Percentiles rank a stretch among this genome's conserved stretches.
Evolutionary conservation across 208 protist genomes (phyloP).

Genomic region (Trypanosoma vivax): DNA sequence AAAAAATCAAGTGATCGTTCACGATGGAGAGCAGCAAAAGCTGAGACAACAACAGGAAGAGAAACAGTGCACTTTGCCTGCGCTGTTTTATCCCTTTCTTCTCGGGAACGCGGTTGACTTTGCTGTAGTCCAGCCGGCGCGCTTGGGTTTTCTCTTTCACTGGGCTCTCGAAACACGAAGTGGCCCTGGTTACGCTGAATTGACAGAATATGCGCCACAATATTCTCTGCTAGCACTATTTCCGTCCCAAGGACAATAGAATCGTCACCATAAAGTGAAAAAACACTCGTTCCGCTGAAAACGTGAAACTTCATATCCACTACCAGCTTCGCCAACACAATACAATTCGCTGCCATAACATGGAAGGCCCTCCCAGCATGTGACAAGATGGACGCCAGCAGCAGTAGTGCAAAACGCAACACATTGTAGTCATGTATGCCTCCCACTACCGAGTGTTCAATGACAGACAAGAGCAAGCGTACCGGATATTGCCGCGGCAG

Average conservation of each 20-base stretch:
- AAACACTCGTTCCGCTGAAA: conserved; percentile 53
- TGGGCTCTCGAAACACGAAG: conserved; percentile 6
- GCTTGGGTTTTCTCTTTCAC: neutral
- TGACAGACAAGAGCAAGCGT: conserved; percentile 30
- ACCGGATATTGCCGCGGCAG: conserved; percentile 6
- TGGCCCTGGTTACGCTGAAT: conserved; percentile 20
- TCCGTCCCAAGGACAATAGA: conserved; percentile 23
- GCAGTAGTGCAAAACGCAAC: conserved; percentile 50
- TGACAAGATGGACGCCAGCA: conserved; percentile 43
- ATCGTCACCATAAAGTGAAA: conserved; percentile 56
- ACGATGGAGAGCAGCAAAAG: conserved; percentile 54
- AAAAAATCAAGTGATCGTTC: conserved; percentile 31
- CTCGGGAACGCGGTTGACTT: conserved; percentile 1
- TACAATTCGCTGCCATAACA: conserved; percentile 35
- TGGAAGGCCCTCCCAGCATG: conserved; percentile 15
- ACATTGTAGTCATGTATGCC: conserved; percentile 64
- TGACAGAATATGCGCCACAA: conserved; percentile 30
- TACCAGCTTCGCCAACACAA: conserved; percentile 49
- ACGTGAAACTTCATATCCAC: conserved; percentile 60
- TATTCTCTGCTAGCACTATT: conserved; percentile 21
- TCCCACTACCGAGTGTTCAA: conserved; percentile 27
- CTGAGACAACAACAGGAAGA: conserved; percentile 39
- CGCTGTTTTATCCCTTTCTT: conserved; percentile 1
- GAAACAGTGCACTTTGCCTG: conserved; percentile 13
- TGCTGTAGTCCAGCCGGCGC: conserved; percentile 5